Evolutionary conservation across 2,329 filamentous ascomycete genomes (phyloP).

Genomic region (Aspergillus proliferans): DNA sequence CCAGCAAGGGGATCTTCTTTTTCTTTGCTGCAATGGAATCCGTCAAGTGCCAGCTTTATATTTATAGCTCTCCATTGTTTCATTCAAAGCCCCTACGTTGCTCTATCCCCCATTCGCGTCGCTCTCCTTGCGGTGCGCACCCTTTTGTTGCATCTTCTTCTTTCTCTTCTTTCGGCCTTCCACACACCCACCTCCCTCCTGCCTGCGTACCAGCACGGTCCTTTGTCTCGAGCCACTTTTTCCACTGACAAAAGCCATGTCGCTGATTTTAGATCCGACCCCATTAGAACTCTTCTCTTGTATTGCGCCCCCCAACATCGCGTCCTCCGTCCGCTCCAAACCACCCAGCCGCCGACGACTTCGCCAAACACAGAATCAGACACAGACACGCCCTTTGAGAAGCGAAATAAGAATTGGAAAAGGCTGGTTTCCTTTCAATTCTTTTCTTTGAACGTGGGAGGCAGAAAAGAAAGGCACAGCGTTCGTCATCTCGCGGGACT

Average conservation of each 20-base stretch:
- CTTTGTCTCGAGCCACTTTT: too few species aligned
- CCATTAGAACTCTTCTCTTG: constrained; percentile 3
- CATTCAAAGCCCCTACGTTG: constrained; percentile 3
- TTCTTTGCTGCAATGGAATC: neutral
- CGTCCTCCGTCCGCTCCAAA: neutral
- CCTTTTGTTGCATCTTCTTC: neutral
- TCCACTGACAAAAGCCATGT: constrained; percentile 9
- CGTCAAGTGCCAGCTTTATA: constrained; percentile 8
- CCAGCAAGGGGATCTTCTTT: neutral
- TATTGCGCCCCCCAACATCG: neutral
- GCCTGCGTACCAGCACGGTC: neutral
- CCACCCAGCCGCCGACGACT: neutral
- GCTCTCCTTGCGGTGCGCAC: neutral
- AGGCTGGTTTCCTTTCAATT: constrained; percentile 19
- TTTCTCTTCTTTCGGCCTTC: neutral
- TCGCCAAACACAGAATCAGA: neutral
- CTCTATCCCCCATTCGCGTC: neutral
- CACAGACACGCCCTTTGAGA: constrained; percentile 1
- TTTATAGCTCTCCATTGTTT: constrained; percentile 6
- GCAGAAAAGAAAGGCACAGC: too few species aligned
- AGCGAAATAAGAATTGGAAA: constrained; percentile 10
- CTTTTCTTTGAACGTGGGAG: too few species aligned
- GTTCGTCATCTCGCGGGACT: too few species aligned
- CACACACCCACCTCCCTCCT: neutral
- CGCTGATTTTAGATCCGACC: constrained; percentile 7